Base-by-base conservation (phyloP, 2,329 filamentous ascomycete genomes). In the Metarhizium sp. region DNA sequence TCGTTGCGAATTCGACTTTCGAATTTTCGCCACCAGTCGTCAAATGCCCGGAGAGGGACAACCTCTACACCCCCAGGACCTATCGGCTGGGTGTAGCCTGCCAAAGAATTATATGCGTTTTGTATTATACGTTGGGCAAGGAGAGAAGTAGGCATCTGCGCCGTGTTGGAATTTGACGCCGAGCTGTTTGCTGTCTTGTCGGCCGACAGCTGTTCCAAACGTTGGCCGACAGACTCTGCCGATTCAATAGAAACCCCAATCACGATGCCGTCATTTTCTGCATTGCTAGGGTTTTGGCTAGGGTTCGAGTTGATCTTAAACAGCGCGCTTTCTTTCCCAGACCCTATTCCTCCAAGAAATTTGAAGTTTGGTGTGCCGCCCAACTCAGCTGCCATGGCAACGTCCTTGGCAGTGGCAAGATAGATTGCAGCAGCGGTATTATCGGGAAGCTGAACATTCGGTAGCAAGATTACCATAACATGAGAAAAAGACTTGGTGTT, bases 1-100 rank as follows among this genome's bases (percentile, higher is more conserved):
- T 99, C 94, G 60, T 82, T 79, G 63, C 92, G 86, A 43, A 99
- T 81, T 66, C 85, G 86, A 58, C 83, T 82, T 75, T 99, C 92
- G 73, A 99, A 99, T 72, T 96, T 97, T 58, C 78, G 81, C 94
- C 95, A 99, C 94, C 95, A 99, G 57, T 95, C 90, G 73, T 95
- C 87, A 69, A 99, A 99, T 5, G 88, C 90, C 73, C 89, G 94
- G 60, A 99, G 73, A n/a, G 94, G 92, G 29, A 99, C 89, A 13
- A 95, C 87, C 69, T 97, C 92, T 49, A 87, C 81, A 0, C 87
- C 87, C 2, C 76, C 79, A 30, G 75, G 73, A 2, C 78, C 78
- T 2, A 77, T 76, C 55, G 80, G 79, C 42, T 84, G 82, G 57
- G 87, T 89, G 75, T 95, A 97, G 64, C 90, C 88, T 3, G 92